Evolutionary conservation across 2,329 filamentous ascomycete genomes (phyloP), one percentile per base, ranked within the genome.

Genomic region (Ceratocystis colombiana): DNA sequence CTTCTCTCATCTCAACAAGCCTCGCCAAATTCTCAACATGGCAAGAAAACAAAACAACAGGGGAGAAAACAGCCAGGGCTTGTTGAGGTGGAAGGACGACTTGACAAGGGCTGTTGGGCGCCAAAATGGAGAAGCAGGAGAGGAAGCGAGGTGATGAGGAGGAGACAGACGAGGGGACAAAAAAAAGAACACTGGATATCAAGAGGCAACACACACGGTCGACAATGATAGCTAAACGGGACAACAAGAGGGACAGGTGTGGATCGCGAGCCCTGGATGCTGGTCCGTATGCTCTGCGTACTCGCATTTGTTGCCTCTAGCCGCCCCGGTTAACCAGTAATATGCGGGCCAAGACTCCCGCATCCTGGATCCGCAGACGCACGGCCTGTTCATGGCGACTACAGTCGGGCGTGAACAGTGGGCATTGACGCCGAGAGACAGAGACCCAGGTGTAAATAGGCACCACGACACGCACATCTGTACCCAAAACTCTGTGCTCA

Each of bases 1-100:
- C 50, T 30, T 30, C 25, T 55, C 50, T 55, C 50, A 55, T 55
- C 20, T 55, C 50, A 55, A 55, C 20, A 55, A 55, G 25, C 50
- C 50, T 55, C 50, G 50, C 50, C 50, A 55, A 55, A 22, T 55
- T 30, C 20, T 15, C 50, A 55, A 20, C 22, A 55, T 55, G 46
- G 20, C 5, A 48, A 48, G 17, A 22, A 25, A 55, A 55, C 17
- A 8, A 55, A 55, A 55, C 12, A 20, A 55, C 12, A 20, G 25
- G 50, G 50, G 50, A 15, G 25, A 15, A 55, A 55, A 48, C 17
- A 48, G 50, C 20, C 12, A 22, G 25, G 50, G 6, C 50, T n/a
- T 25, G 50, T 55, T 55, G 10, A 15, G 12, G 12, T 55, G n/a
- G 8, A 5, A 12, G 10, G 50, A 28, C 20, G 50, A 12, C 22